These are phyloP conservation scores for Xylariales sp. DNA, from an alignment of 2,329 filamentous ascomycete genomes.

Conservation along the genomic window DNA sequence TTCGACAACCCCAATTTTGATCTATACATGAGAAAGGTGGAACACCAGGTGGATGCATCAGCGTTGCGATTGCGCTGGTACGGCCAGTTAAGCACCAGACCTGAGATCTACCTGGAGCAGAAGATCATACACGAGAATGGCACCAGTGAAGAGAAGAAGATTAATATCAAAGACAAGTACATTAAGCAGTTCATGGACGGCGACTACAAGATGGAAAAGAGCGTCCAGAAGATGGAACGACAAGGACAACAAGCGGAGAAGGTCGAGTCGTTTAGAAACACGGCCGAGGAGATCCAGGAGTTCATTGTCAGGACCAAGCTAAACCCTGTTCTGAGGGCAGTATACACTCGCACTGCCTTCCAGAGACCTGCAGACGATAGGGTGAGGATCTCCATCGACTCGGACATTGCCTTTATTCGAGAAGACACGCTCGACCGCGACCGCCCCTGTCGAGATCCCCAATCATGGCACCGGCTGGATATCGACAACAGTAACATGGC, in stretches of 20 bases:
- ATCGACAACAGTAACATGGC: slow-evolving; percentile 79
- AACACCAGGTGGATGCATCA: slow-evolving; percentile 67
- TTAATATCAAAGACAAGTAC: slow-evolving; percentile 92
- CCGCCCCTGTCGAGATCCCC: slow-evolving; percentile 82
- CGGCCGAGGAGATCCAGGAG: slow-evolving; percentile 70
- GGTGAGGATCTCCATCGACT: slow-evolving; percentile 89
- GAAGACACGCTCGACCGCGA: slow-evolving; percentile 72
- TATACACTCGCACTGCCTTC: slow-evolving; percentile 92
- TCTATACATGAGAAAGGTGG: slow-evolving; percentile 81
- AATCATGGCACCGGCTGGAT: slow-evolving; percentile 86
- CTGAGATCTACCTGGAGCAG: slow-evolving; percentile 82
- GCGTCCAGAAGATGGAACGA: slow-evolving; percentile 78
- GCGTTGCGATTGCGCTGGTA: slow-evolving; percentile 91
- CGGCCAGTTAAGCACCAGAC: slow-evolving; percentile 71
- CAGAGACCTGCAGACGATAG: slow-evolving; percentile 91
- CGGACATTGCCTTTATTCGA: slow-evolving; percentile 81
- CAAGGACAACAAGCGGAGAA: slow-evolving; percentile 63
- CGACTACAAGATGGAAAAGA: slow-evolving; percentile 90
- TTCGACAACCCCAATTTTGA: slow-evolving; percentile 86
- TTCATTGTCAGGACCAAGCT: slow-evolving; percentile 75
- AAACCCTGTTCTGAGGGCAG: slow-evolving; percentile 81
- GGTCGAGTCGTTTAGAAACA: slow-evolving; percentile 64
- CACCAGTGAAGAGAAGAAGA: slow-evolving; percentile 71
- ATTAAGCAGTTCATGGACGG: slow-evolving; percentile 81
- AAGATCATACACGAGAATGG: slow-evolving; percentile 78